These are phyloP conservation scores for Fusarium subglutinans DNA, from an alignment of 2,329 filamentous ascomycete genomes.

Conservation along the genomic window DNA sequence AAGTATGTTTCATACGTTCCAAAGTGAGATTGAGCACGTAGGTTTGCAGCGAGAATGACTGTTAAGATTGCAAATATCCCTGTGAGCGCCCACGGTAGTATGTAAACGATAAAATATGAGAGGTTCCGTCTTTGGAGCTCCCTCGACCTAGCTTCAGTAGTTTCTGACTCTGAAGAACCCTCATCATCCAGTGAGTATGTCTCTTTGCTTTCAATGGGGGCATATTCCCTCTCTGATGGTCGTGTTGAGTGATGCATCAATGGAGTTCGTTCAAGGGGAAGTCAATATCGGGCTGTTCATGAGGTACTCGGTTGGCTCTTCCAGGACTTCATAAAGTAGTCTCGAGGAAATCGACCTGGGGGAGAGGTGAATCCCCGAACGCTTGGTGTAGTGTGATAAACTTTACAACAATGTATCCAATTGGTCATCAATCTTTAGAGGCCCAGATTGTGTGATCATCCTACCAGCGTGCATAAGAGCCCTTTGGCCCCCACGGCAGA, in stretches of 20 bases:
- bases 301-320: neutral
- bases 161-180: neutral
- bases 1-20: neutral
- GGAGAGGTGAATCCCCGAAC: neutral
- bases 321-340: no score
- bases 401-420: fast-evolving
- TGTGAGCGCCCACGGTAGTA: neutral
- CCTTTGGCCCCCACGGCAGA: neutral
- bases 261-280: no score
- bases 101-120: neutral
- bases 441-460: neutral
- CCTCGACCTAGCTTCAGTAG: fast-evolving
- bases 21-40: neutral
- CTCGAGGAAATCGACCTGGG: neutral
- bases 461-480: neutral
- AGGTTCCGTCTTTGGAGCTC: fast-evolving
- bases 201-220: neutral
- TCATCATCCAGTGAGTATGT: neutral
- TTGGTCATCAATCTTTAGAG: neutral
- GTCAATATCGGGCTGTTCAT: fast-evolving
- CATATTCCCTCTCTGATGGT: neutral
- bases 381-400: neutral
- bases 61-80: fast-evolving
- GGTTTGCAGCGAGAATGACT: neutral
- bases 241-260: neutral